These are phyloP conservation scores for Jacaranda mimosifolia DNA, from an alignment of 257 asterid species.

Conservation along the genomic window DNA sequence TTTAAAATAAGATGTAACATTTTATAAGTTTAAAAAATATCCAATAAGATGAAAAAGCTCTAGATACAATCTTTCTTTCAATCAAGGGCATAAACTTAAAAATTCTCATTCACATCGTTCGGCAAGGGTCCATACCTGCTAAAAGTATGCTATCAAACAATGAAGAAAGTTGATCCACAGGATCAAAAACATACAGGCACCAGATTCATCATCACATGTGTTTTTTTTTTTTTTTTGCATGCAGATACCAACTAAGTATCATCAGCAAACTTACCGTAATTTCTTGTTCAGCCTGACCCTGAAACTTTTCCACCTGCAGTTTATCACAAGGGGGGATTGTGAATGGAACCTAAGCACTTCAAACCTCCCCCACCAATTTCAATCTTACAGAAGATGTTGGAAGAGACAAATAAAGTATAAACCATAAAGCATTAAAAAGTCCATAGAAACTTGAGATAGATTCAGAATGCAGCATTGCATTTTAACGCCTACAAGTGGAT, in stretches of 20 bases:
- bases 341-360: neutral
- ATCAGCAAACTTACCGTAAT: neutral
- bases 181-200: too few relatives aligned
- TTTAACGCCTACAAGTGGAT: constrained; percentile 25
- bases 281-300: neutral
- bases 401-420: neutral
- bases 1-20: too few relatives aligned
- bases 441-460: neutral
- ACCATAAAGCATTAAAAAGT: neutral
- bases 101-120: neutral
- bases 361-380: neutral
- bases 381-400: neutral
- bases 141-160: too few relatives aligned
- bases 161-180: too few relatives aligned
- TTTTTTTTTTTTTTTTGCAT: too few relatives aligned
- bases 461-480: neutral
- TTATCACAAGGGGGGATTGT: neutral
- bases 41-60: too few relatives aligned
- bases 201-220: too few relatives aligned
- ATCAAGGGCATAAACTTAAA: too few relatives aligned
- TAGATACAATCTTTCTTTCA: too few relatives aligned
- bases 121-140: neutral
- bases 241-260: too few relatives aligned
- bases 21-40: too few relatives aligned
- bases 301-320: neutral